These are phyloP conservation scores for Angomonas deanei DNA, from an alignment of 208 protist species.

Conservation along the genomic window DNA sequence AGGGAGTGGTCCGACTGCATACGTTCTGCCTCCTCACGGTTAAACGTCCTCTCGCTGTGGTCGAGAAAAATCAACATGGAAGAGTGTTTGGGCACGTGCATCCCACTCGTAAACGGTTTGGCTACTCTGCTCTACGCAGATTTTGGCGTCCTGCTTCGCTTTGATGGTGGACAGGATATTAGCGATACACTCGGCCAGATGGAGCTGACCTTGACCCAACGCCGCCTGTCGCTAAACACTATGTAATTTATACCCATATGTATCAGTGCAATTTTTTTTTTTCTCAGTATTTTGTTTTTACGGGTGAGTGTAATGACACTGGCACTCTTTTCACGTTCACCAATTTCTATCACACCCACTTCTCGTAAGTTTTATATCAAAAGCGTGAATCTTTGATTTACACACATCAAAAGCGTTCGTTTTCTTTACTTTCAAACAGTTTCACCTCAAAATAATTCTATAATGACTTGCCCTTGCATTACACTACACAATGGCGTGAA, in stretches of 20 bases:
- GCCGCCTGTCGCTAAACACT: conserved; percentile 16
- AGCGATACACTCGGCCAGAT: conserved; percentile 37
- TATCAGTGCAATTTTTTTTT: conserved; percentile 13
- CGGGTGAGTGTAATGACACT: neutral
- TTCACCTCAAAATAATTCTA: neutral
- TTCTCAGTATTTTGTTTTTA: conserved; percentile 5
- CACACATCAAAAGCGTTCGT: neutral
- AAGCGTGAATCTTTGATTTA: too few relatives aligned
- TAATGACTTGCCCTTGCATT: neutral
- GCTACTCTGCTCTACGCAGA: conserved; percentile 46
- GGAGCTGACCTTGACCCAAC: conserved; percentile 34
- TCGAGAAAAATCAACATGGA: conserved; percentile 53
- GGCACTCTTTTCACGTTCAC: too few relatives aligned
- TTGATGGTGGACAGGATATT: conserved; percentile 29
- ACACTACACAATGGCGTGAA: conserved; percentile 53
- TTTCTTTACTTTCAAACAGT: neutral
- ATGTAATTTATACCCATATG: conserved; percentile 13
- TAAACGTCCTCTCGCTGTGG: conserved; percentile 61
- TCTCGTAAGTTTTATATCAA: too few relatives aligned
- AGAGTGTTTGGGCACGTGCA: conserved; percentile 17
- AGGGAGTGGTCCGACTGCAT: conserved; percentile 20
- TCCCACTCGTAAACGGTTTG: conserved; percentile 24
- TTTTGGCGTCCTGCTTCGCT: conserved; percentile 54
- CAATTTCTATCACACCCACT: too few relatives aligned
- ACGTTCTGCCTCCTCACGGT: conserved; percentile 2